Evolutionary conservation across 2,329 filamentous ascomycete genomes (phyloP).

Genomic region (Laburnicola sp.): DNA sequence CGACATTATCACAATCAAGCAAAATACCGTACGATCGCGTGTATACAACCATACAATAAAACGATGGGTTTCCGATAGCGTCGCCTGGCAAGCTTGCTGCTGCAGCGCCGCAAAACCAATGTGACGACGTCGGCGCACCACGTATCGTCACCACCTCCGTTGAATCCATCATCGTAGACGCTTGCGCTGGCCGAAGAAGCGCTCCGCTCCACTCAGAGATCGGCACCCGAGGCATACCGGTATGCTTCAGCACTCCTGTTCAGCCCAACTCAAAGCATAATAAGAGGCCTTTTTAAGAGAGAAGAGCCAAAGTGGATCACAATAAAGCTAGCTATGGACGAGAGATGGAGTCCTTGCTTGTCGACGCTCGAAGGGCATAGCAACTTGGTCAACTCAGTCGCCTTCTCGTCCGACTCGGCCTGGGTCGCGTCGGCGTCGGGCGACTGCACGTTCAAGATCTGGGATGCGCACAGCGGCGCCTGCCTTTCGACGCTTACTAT

Average conservation of each 20-base stretch:
- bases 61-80: no score
- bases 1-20: no score
- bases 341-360: conserved; percentile 12
- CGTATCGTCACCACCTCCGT: no score
- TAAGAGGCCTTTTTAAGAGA: conserved; percentile 15
- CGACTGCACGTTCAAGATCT: conserved; percentile 2
- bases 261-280: conserved; percentile 14
- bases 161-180: no score
- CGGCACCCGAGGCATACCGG: conserved; percentile 5
- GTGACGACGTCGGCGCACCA: no score
- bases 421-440: conserved; percentile 17
- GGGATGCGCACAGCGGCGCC: neutral
- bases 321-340: conserved; percentile 12
- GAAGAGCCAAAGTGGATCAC: conserved; percentile 18
- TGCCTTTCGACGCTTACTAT: neutral
- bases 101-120: no score
- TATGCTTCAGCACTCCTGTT: conserved; percentile 23
- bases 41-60: no score
- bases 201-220: neutral
- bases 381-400: conserved; percentile 11
- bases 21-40: no score
- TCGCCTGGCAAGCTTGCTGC: no score
- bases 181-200: no score
- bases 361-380: conserved; percentile 14
- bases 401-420: conserved; percentile 15